Base-by-base conservation (phyloP, 495 filamentous ascomycete genomes). In the Hypoxylon rickii region DNA sequence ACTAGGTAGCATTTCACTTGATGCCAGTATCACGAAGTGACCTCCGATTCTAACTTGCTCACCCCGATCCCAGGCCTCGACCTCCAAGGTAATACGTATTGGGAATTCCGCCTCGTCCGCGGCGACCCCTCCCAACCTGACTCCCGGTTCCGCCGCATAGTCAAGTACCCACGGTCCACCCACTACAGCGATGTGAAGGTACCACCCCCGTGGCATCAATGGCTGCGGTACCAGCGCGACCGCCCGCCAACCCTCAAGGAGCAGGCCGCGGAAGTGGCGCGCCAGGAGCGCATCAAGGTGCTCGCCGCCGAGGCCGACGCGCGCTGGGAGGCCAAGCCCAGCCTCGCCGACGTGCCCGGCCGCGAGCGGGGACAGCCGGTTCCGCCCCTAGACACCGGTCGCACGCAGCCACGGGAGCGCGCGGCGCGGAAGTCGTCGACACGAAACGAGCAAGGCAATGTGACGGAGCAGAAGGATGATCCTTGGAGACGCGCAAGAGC, bases 151-250 rank as follows among this genome's bases (percentile, higher is more conserved):
- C 74, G 80, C 4, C 78, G 80, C 50, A 95, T 96, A 22, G 87
- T 95, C n/a, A 75, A 85, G 52, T 89, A 73, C 61, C 77, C 75
- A 0, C 74, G 76, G 0, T 75, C 76, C 42, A 83, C 81, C 1
- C 87, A 89, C 61, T 82, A 81, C 68, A 78, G 76, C 63, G 86
- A 93, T 44, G 82, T 95, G 22, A 49, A 54, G 6, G 66, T 77
- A 50, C 61, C 75, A 74, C 88, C 93, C 1, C 85, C 88, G 75
- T 98, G 94, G 94, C 89, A 93, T 70, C 93, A 97, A 69, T 98
- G 94, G 94, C 86, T 98, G 10, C 90, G 95, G 31, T 82, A 95
- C 60, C 88, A 89, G 7, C 88, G 94, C 3, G 13, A 64, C 5
- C 67, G 82, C 5, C 77, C 95, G 0, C 94, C 94, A 0, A 83